Evolutionary conservation across 768 basidiomycete genomes (phyloP).

Genomic region (Phanerochaete sordida): DNA sequence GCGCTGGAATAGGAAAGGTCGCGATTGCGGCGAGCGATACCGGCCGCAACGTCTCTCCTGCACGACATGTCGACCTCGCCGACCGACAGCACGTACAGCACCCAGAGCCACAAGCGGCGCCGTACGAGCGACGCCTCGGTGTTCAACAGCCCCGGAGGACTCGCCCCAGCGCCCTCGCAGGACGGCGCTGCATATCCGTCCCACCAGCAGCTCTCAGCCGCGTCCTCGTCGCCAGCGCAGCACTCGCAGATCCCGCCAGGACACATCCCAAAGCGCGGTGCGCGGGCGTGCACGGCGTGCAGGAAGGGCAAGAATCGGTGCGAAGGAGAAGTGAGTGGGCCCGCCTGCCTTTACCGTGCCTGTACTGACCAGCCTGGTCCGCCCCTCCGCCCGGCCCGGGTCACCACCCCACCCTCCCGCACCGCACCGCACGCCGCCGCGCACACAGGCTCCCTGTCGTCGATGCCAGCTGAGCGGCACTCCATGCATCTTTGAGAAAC

Average conservation of each 20-base stretch:
- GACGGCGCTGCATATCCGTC: not conserved
- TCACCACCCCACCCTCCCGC: conserved; percentile 20
- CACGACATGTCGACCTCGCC: conserved; percentile 5
- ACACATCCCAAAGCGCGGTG: conserved; percentile 90
- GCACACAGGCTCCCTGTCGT: conserved; percentile 76
- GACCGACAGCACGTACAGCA: conserved; percentile 7
- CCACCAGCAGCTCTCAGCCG: conserved; percentile 14
- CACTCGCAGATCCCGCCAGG: conserved; percentile 26
- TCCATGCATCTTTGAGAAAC: conserved; percentile 85
- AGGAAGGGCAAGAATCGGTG: conserved; percentile 92
- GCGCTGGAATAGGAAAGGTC: not conserved
- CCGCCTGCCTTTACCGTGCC: conserved; percentile 32
- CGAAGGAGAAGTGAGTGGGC: conserved; percentile 80
- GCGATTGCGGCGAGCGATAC: conserved; percentile 1
- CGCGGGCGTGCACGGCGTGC: conserved; percentile 84
- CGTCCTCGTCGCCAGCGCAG: conserved; percentile 11
- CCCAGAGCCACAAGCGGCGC: not conserved
- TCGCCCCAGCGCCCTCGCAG: not conserved
- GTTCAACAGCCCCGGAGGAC: not conserved
- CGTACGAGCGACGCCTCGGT: not conserved
- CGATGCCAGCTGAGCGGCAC: conserved; percentile 82
- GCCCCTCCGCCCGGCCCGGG: conserved; percentile 74
- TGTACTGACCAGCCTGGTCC: conserved; percentile 40
- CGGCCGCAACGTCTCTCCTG: not conserved
- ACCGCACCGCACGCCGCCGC: not conserved